These are phyloP conservation scores for Clavispora carvajalis DNA, from an alignment of 805 yeast genomes.

Conservation along the genomic window DNA sequence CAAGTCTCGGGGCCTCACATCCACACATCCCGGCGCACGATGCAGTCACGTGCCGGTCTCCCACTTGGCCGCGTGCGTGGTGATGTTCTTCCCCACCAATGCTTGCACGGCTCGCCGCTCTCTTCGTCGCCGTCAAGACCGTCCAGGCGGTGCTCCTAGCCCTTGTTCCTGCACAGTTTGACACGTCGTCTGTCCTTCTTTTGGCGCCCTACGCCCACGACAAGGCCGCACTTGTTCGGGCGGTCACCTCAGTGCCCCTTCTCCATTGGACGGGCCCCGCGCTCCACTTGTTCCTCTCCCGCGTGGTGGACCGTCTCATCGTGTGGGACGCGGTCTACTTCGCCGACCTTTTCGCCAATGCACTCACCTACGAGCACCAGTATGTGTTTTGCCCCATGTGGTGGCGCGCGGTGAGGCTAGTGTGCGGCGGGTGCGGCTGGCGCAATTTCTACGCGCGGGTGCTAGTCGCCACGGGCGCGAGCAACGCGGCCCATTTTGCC, in stretches of 20 bases:
- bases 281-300: constrained; percentile 1
- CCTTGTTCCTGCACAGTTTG: constrained; percentile 43
- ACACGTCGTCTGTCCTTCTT: constrained; percentile 41
- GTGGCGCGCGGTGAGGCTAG: constrained; percentile 47
- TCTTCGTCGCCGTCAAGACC: constrained; percentile 29
- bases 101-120: constrained; percentile 6
- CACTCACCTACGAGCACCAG: constrained; percentile 73
- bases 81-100: background rate
- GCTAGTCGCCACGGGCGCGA: constrained; percentile 35
- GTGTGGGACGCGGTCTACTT: constrained; percentile 89
- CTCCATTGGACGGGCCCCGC: constrained; percentile 1
- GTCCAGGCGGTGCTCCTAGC: constrained; percentile 34
- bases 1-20: too few species aligned
- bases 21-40: too few species aligned
- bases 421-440: background rate
- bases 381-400: constrained; percentile 82
- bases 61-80: too few species aligned
- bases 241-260: constrained; percentile 6
- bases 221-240: constrained; percentile 2
- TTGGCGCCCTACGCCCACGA: constrained; percentile 16
- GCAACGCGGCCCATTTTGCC: constrained; percentile 49
- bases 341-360: constrained; percentile 47
- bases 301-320: constrained; percentile 48
- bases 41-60: too few species aligned
- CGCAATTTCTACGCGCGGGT: constrained; percentile 11